These are phyloP conservation scores for Phytophthora pistaciae DNA, from an alignment of 352 stramenopile species.

Conservation along the genomic window DNA sequence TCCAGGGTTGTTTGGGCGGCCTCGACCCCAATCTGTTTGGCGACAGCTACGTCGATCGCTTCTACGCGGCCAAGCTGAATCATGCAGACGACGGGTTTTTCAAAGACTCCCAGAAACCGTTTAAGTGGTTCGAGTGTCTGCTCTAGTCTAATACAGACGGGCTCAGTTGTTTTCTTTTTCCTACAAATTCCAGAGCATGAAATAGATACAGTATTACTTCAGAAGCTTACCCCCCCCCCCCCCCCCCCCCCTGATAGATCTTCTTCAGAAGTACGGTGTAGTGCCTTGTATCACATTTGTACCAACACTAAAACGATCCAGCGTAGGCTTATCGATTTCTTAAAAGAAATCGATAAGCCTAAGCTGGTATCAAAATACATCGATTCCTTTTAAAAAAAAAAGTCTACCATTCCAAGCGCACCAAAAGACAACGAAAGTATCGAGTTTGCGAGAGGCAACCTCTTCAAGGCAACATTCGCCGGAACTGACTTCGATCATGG, in stretches of 20 bases:
- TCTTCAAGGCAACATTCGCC: neutral
- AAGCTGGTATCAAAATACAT: no score
- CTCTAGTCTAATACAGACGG: constrained; percentile 1
- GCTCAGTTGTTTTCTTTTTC: no score
- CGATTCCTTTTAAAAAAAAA: no score
- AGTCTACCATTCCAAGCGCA: neutral
- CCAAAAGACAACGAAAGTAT: neutral
- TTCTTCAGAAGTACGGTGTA: no score
- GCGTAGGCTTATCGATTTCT: no score
- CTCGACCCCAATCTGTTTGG: constrained; percentile 33
- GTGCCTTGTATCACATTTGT: no score
- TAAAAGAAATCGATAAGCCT: no score
- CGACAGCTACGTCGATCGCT: constrained; percentile 22
- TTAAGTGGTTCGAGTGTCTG: constrained; percentile 51
- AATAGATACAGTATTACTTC: no score
- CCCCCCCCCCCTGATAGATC: no score
- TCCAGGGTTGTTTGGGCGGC: constrained; percentile 41
- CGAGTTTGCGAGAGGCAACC: neutral
- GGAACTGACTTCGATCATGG: neutral
- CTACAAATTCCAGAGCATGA: no score
- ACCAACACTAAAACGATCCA: no score
- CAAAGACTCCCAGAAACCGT: constrained; percentile 30
- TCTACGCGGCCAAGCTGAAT: constrained; percentile 46
- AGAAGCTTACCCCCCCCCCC: no score
- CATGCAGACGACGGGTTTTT: constrained; percentile 44